phyloP scores from a whole-genome alignment of 148 eudicot species.

The Dysphania ambrosioides region DNA sequence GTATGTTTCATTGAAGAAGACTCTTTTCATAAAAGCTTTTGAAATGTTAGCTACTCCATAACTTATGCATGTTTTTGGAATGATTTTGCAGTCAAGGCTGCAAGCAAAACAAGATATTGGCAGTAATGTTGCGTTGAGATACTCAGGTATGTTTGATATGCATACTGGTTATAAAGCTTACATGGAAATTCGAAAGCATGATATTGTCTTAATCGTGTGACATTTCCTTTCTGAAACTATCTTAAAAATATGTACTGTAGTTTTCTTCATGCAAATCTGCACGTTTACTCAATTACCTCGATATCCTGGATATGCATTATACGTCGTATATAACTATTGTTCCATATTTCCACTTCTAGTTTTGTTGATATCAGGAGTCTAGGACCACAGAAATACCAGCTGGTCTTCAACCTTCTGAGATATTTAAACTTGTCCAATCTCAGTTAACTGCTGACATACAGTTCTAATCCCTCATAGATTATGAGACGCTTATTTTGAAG shows the following conservation, averaged over 20 bases:
- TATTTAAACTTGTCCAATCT: neutral
- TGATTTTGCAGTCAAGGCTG: constrained; percentile 74
- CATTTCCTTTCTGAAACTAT: neutral
- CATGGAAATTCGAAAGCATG: neutral
- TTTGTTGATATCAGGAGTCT: neutral
- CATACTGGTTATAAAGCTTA: neutral
- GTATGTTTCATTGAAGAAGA: neutral
- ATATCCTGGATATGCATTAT: neutral
- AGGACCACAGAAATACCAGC: neutral
- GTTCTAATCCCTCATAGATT: neutral
- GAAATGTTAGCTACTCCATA: neutral
- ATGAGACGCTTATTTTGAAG: neutral
- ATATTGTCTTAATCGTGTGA: neutral
- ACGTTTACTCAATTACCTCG: neutral
- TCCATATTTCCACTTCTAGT: neutral
- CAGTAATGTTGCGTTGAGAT: constrained; percentile 53
- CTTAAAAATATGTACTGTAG: neutral
- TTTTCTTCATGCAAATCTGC: neutral
- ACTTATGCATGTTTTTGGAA: neutral
- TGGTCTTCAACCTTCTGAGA: neutral
- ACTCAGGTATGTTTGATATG: constrained; percentile 53
- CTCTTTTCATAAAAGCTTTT: neutral
- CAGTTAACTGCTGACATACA: neutral
- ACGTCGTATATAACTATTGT: no score
- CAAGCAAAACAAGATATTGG: constrained; percentile 95